Base-by-base conservation (phyloP, 768 basidiomycete genomes). In the Lentinula boryana region DNA sequence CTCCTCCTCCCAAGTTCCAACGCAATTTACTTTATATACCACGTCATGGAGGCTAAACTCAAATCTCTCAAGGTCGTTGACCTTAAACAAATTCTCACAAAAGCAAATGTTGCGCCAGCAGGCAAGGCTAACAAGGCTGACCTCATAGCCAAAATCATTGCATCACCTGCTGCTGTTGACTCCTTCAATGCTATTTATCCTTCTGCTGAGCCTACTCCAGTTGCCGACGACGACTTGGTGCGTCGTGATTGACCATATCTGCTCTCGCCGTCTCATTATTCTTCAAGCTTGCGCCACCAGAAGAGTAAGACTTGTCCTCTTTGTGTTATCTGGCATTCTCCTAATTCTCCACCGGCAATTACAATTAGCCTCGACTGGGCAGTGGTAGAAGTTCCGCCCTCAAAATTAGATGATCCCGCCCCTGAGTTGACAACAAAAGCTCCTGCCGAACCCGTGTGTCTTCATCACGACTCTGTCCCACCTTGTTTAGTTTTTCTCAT, bases 1-100 rank as follows among this genome's bases (percentile, higher is more conserved):
- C 23, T 56, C 55, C 60, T 43, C 60, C 54, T 56, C 40, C 16
- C n/a, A 21, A 21, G 9, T 18, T 16, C 18, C 13, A 18, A 56
- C 43, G 23, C 27, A 21, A 23, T 18, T 46, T 31, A 27, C 27
- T 48, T 38, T 15, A 23, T 33, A 38, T 9, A 5, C 36, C 31
- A 6, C 57, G 57, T 27, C 10, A 48, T 58, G 57, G 60, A 53
- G 16, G 49, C 50, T 33, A 44, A 60, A 35, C 31, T 79, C 62
- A 86, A 84, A 71, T 72, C 84, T 0, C 84, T 90, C 76, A 89
- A 87, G 71, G 88, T 89, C 68, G 79, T 80, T 38, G 88, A 90
- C 65, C 84, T 90, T 71, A 84, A 75, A 67, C 78, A 82, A 60
- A 81, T 89, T 62, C 83, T 89, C 68, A 46, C 75, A 56, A 77